These are phyloP conservation scores for Spencermartinsiella europaea DNA, from an alignment of 805 yeast genomes.

Conservation along the genomic window DNA sequence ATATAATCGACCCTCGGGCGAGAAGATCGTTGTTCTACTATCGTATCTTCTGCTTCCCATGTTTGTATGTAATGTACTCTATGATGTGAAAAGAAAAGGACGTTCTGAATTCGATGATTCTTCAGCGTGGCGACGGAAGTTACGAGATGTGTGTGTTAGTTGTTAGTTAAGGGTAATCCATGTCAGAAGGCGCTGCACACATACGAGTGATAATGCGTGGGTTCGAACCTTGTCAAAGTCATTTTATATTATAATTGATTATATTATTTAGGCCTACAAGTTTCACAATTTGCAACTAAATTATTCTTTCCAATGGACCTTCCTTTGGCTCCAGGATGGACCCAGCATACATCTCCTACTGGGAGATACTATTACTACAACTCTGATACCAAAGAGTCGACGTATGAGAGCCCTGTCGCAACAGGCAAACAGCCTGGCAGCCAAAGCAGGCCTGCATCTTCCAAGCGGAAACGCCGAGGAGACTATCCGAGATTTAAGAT, in stretches of 20 bases:
- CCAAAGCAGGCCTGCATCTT: slow-evolving; percentile 1
- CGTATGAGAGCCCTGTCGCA: slow-evolving; percentile 37
- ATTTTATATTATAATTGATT: too few species aligned
- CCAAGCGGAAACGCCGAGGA: slow-evolving; percentile 3
- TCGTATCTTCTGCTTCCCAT: slow-evolving; percentile 79
- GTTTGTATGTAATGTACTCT: too few species aligned
- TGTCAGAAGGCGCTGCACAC: too few species aligned
- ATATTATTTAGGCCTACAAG: too few species aligned
- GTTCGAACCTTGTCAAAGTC: too few species aligned
- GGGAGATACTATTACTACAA: slow-evolving; percentile 39
- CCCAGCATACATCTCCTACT: slow-evolving; percentile 36
- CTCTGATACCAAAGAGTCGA: slow-evolving; percentile 34
- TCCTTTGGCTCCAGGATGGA: slow-evolving; percentile 33
- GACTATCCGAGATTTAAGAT: slow-evolving; percentile 19
- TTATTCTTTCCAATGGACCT: slow-evolving; percentile 2
- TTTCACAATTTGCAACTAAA: too few species aligned
- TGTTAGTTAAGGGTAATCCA: too few species aligned
- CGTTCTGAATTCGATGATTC: too few species aligned
- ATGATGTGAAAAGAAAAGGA: too few species aligned
- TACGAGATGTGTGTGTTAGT: too few species aligned
- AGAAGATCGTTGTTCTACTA: slow-evolving; percentile 95
- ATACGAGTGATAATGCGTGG: too few species aligned
- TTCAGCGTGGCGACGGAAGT: too few species aligned
- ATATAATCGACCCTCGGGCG: slow-evolving; percentile 97
- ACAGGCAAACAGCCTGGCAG: not conserved